These are phyloP conservation scores for Schwanniomyces occidentalis DNA, from an alignment of 805 yeast genomes.

Conservation along the genomic window DNA sequence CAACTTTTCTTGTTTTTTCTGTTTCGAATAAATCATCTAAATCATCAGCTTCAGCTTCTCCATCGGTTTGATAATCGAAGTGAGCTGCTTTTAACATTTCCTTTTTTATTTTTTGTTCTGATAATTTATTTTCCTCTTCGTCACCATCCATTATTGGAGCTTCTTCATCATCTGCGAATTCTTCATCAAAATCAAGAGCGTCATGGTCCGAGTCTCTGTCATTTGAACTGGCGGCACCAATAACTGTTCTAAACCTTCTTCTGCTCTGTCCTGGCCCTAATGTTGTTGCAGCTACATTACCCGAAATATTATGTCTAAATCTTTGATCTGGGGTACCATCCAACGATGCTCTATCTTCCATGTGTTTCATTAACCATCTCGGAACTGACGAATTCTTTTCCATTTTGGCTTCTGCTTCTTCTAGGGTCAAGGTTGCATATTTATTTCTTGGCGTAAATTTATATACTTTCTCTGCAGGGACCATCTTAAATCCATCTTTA, in stretches of 20 bases:
- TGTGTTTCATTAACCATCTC: conserved; percentile 93
- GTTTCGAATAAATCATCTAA: conserved; percentile 72
- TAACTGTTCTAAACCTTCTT: conserved; percentile 40
- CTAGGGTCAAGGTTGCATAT: conserved; percentile 89
- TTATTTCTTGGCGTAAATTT: conserved; percentile 90
- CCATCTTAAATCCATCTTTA: conserved; percentile 85
- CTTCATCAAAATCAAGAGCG: conserved; percentile 93
- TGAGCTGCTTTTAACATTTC: conserved; percentile 85
- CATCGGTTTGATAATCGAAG: conserved; percentile 61
- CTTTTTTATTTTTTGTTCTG: conserved; percentile 77
- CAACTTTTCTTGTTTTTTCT: conserved; percentile 63
- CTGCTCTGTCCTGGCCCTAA: conserved; percentile 8
- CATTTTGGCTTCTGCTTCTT: conserved; percentile 96
- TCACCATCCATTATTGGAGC: conserved; percentile 97
- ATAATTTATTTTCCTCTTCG: conserved; percentile 90
- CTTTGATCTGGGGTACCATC: conserved; percentile 51
- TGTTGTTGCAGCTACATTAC: conserved; percentile 9
- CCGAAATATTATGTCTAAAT: conserved; percentile 31
- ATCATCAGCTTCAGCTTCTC: conserved; percentile 60
- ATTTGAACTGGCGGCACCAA: conserved; percentile 43
- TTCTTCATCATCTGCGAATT: conserved; percentile 97
- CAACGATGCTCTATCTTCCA: conserved; percentile 54
- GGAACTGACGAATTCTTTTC: conserved; percentile 75
- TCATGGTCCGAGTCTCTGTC: conserved; percentile 78
- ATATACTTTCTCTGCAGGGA: conserved; percentile 94